A percentile compares a stretch with the other conserved stretches of the same genome.
phyloP scores from a whole-genome alignment of 345 rosid species.

The Xanthoceras sorbifolium region DNA sequence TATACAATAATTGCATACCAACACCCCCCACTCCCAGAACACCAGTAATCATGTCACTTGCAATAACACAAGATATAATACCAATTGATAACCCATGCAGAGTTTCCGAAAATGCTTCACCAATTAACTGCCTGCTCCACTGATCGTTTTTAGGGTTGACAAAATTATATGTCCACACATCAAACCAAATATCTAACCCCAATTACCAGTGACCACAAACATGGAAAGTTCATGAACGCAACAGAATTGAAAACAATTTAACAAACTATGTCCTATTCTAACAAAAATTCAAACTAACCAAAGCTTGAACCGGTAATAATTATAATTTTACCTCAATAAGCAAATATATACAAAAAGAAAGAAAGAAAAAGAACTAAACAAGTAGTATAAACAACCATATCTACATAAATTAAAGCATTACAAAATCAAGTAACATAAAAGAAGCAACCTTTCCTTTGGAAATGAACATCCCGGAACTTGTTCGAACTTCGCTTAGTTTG shows the following conservation, averaged over 20 bases:
- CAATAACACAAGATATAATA: background rate
- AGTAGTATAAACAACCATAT: background rate
- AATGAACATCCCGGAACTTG: constrained; percentile 97
- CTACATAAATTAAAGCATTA: background rate
- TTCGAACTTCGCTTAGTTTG: constrained; percentile 81
- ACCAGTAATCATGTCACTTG: background rate
- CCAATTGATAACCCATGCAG: background rate
- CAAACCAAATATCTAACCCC: background rate
- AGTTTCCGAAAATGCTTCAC: background rate
- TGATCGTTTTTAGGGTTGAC: no score
- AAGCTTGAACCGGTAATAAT: background rate
- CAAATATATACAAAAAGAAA: background rate
- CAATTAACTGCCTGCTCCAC: constrained; percentile 2
- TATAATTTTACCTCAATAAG: background rate
- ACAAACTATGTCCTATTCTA: background rate
- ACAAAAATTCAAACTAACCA: background rate
- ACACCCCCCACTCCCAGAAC: no score
- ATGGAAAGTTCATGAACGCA: background rate
- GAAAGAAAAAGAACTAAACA: no score
- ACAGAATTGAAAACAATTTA: background rate
- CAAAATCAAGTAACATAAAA: background rate
- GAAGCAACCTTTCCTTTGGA: constrained; percentile 72
- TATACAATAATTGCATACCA: no score
- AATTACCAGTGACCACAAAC: background rate
- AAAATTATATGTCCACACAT: no score